phyloP scores from a whole-genome alignment of 352 stramenopile genomes.

The Phytophthora hibernalis region DNA sequence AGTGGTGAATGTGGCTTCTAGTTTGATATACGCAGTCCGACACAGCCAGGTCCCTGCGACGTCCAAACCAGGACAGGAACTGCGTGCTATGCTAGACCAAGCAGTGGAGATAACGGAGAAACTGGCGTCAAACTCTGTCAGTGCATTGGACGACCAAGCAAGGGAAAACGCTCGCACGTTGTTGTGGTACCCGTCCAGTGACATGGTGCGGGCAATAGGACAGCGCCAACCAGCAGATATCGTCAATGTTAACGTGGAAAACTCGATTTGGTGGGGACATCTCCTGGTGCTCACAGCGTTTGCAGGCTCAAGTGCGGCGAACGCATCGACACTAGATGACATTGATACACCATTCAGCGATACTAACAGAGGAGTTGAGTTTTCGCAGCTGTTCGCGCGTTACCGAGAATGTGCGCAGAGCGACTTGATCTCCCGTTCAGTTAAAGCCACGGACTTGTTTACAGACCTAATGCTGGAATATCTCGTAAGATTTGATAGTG shows the following conservation, averaged over 20 bases:
- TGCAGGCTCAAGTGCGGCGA: constrained; percentile 14
- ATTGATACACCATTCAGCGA: constrained; percentile 19
- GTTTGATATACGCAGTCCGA: constrained; percentile 33
- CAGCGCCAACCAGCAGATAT: constrained; percentile 37
- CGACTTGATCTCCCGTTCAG: constrained; percentile 21
- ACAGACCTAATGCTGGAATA: constrained; percentile 51
- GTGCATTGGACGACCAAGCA: constrained; percentile 11
- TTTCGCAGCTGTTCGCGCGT: constrained; percentile 45
- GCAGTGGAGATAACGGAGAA: constrained; percentile 43
- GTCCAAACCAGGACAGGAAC: constrained; percentile 36
- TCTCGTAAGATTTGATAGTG: constrained; percentile 31
- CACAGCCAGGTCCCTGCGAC: constrained; percentile 8
- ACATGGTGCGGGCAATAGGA: constrained; percentile 51
- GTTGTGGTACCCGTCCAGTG: constrained; percentile 46
- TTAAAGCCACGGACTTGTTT: constrained; percentile 34
- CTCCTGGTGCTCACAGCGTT: constrained; percentile 47
- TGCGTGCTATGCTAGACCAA: constrained; percentile 41
- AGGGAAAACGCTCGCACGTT: constrained; percentile 30
- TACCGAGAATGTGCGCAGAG: constrained; percentile 43
- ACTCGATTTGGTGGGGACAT: constrained; percentile 45
- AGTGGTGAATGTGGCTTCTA: constrained; percentile 49
- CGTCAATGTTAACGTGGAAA: constrained; percentile 19
- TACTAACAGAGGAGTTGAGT: constrained; percentile 25
- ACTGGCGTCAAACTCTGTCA: constrained; percentile 19
- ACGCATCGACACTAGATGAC: neutral